Percentiles rank a stretch among this genome's conserved stretches.
These are phyloP conservation scores for Typha latifolia DNA, from an alignment of 176 grass and related monocot genomes.

Conservation along the genomic window DNA sequence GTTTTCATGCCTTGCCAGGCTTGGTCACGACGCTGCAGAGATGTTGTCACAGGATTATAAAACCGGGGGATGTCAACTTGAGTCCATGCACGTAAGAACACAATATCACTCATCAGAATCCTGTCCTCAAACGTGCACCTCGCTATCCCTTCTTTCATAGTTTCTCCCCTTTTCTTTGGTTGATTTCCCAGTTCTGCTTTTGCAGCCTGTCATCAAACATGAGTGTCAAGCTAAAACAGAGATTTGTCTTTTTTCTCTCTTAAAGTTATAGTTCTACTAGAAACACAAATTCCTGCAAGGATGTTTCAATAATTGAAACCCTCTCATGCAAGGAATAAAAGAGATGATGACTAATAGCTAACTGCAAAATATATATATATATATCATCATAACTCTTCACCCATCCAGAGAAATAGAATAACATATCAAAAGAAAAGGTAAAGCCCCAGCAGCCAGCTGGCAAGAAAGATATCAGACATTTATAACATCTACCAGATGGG, in stretches of 20 bases:
- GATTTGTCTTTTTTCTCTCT: not conserved
- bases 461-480: too few species aligned
- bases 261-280: too few species aligned
- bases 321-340: too few species aligned
- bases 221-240: not conserved
- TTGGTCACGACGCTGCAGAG: slow-evolving; percentile 59
- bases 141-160: slow-evolving; percentile 63
- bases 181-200: slow-evolving; percentile 57
- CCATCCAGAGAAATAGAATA: too few species aligned
- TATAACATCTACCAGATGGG: too few species aligned
- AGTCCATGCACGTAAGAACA: slow-evolving; percentile 89
- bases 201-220: slow-evolving; percentile 47
- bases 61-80: slow-evolving; percentile 59
- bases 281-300: too few species aligned
- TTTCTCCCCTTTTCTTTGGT: slow-evolving; percentile 58
- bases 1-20: slow-evolving; percentile 91
- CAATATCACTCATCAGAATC: slow-evolving; percentile 98
- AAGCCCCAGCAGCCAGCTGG: too few species aligned
- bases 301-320: too few species aligned
- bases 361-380: too few species aligned
- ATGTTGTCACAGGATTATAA: slow-evolving; percentile 61
- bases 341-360: too few species aligned
- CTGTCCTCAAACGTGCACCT: slow-evolving; percentile 97
- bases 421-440: too few species aligned
- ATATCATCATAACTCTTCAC: too few species aligned